Evolutionary conservation across 148 eudicot genomes (phyloP).

Genomic region (Rhododendron williamsianum): DNA sequence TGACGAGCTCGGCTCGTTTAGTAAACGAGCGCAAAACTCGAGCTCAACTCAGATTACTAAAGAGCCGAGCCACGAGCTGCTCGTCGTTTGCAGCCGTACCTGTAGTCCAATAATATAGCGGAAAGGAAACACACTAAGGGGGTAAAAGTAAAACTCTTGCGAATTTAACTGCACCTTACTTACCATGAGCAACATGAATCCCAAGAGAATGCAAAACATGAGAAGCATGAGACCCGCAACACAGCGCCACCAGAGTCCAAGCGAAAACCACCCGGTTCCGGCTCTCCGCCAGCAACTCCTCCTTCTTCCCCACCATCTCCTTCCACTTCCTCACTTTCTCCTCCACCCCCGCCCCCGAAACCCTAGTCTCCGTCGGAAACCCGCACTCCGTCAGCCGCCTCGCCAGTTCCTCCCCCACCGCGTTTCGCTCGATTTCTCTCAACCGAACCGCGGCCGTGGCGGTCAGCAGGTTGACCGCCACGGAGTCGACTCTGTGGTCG

Average conservation of each 20-base stretch:
- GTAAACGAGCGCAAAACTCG: no score
- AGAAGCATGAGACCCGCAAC: constrained; percentile 82
- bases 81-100: no score
- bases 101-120: no score
- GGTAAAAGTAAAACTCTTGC: neutral
- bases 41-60: no score
- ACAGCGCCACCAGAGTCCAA: constrained; percentile 83
- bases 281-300: constrained; percentile 48
- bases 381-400: constrained; percentile 72
- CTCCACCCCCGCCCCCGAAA: constrained; percentile 53
- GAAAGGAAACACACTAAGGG: neutral
- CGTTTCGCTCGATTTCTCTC: constrained; percentile 2
- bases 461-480: constrained; percentile 83
- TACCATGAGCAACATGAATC: constrained; percentile 90
- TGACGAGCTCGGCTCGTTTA: neutral
- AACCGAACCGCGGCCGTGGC: constrained; percentile 78
- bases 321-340: constrained; percentile 85
- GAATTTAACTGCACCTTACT: neutral
- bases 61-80: no score
- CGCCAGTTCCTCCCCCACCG: constrained; percentile 63
- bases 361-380: constrained; percentile 61
- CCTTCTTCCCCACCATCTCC: constrained; percentile 60
- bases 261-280: constrained; percentile 69
- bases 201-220: constrained; percentile 79
- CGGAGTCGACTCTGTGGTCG: constrained; percentile 76